phyloP scores from a whole-genome alignment of 169 alveolate genomes.

The Condylostoma magnum region DNA sequence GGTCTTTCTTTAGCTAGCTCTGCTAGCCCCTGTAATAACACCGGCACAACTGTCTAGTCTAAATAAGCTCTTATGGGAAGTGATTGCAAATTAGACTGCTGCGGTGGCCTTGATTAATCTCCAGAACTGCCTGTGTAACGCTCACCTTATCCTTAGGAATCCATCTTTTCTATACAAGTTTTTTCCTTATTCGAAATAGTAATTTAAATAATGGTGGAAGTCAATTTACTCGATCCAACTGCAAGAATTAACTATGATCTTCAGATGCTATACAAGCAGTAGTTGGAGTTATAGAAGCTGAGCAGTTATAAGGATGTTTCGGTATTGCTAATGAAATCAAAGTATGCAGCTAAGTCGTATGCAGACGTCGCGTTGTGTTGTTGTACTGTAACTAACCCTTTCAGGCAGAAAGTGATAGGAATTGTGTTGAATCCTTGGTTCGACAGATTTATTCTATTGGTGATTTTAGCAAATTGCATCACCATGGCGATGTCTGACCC shows the following conservation, averaged over 20 bases:
- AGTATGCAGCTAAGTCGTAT: not conserved
- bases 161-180: no score
- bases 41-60: slow-evolving; percentile 60
- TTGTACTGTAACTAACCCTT: slow-evolving; percentile 31
- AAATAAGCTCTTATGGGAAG: slow-evolving; percentile 54
- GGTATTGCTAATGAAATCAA: not conserved
- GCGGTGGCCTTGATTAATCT: no score
- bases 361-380: not conserved
- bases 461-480: slow-evolving; percentile 1
- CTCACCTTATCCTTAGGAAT: no score
- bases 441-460: not conserved
- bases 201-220: no score
- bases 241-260: not conserved
- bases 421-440: not conserved
- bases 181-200: no score
- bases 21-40: slow-evolving; percentile 62
- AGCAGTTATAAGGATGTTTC: not conserved
- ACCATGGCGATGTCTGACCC: not conserved
- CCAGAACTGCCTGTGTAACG: no score
- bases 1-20: slow-evolving; percentile 59
- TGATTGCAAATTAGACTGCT: slow-evolving; percentile 11
- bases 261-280: slow-evolving; percentile 1
- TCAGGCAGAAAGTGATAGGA: not conserved
- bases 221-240: not conserved
- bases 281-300: not conserved